Conservation (phyloP, 768 basidiomycete species). For the Serendipita sp. region DNA sequence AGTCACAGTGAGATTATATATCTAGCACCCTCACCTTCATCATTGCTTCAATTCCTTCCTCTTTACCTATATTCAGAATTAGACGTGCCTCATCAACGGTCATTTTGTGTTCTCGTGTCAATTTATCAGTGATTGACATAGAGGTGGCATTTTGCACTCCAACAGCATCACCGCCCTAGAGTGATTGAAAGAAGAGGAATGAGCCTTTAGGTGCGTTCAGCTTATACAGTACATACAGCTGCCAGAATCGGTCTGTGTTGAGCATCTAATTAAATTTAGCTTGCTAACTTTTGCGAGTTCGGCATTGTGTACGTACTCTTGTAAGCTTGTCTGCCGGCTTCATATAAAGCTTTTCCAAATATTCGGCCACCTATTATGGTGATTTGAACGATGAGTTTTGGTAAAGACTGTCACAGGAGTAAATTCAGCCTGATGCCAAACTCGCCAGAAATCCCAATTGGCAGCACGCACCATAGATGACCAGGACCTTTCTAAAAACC, state of each 20-base stretch:
- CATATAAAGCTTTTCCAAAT: constrained; percentile 78
- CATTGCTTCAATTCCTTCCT: constrained; percentile 49
- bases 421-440: constrained; percentile 1
- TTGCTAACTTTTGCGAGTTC: neutral
- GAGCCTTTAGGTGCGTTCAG: neutral
- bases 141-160: constrained; percentile 63
- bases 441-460: no score
- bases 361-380: constrained; percentile 61
- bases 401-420: constrained; percentile 44
- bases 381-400: constrained; percentile 64
- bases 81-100: constrained; percentile 87
- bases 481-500: no score
- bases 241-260: constrained; percentile 59
- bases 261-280: constrained; percentile 46
- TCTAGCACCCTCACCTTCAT: constrained; percentile 30
- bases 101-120: constrained; percentile 81
- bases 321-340: constrained; percentile 81
- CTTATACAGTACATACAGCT: constrained; percentile 19
- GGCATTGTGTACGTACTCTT: constrained; percentile 47
- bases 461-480: no score
- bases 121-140: constrained; percentile 57
- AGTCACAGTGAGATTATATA: neutral
- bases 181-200: neutral
- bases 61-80: constrained; percentile 51
- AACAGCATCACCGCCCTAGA: constrained; percentile 36